phyloP scores from a whole-genome alignment of 75 land plant genomes.

The Cryptomeria japonica region DNA sequence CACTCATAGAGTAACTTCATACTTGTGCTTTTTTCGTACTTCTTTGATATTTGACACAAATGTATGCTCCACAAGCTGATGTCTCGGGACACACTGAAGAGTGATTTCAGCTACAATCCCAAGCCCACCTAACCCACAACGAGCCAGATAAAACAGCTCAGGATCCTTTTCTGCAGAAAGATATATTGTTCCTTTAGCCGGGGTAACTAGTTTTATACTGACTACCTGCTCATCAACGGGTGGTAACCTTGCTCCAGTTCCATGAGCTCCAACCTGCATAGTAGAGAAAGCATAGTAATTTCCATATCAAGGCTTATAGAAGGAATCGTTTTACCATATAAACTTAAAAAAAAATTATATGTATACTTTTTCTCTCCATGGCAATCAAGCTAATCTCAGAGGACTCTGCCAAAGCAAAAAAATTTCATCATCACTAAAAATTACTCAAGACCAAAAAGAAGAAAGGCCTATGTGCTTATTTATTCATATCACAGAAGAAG shows the following conservation, averaged over 20 bases:
- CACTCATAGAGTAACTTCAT: constrained; percentile 16
- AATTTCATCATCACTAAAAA: too few species aligned
- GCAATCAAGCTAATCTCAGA: background rate
- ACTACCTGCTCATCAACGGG: constrained; percentile 97
- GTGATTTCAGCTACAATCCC: constrained; percentile 99
- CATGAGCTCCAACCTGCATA: constrained; percentile 98
- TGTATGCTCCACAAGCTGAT: constrained; percentile 89
- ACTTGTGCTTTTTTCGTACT: constrained; percentile 95
- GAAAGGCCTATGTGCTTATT: too few species aligned
- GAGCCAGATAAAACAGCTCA: constrained; percentile 95
- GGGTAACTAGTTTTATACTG: constrained; percentile 93
- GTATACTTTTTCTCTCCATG: background rate
- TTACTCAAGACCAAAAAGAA: too few species aligned
- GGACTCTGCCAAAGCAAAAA: too few species aligned
- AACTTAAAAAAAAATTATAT: background rate
- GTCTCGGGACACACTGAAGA: constrained; percentile 90
- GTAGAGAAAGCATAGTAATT: constrained; percentile 3
- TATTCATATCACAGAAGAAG: background rate
- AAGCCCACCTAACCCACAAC: constrained; percentile 96
- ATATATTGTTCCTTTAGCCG: constrained; percentile 87
- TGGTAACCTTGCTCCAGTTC: constrained; percentile 94
- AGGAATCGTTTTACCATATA: background rate
- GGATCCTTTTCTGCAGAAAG: constrained; percentile 89
- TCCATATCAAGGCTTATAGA: background rate
- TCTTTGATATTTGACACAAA: constrained; percentile 78